Conservation (phyloP, 495 filamentous ascomycete species). For the Neurospora africana region DNA sequence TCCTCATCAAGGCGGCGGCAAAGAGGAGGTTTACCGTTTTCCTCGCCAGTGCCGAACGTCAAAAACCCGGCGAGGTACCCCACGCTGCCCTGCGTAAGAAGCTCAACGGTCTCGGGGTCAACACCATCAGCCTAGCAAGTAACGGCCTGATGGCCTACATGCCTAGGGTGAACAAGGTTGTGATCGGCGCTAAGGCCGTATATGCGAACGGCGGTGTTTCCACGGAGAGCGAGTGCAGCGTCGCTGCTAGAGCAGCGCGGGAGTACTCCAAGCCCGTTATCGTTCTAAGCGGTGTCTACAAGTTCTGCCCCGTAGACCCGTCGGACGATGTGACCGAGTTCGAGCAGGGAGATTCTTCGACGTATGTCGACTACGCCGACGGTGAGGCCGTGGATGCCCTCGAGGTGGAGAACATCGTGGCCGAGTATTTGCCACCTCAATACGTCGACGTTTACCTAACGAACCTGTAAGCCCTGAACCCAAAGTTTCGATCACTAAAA, state of each 20-base stretch:
- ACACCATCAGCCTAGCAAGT: conserved; percentile 71
- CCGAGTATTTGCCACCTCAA: conserved; percentile 73
- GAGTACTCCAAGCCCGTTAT: conserved; percentile 72
- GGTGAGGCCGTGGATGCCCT: conserved; percentile 64
- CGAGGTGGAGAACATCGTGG: conserved; percentile 69
- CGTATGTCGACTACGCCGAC: conserved; percentile 62
- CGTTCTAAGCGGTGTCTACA: conserved; percentile 76
- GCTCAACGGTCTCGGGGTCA: conserved; percentile 64
- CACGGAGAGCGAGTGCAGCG: conserved; percentile 64
- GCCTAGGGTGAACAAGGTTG: conserved; percentile 88
- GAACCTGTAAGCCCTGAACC: conserved; percentile 59
- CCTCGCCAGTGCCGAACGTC: conserved; percentile 44
- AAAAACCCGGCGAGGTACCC: conserved; percentile 20
- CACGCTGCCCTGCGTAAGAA: conserved; percentile 57
- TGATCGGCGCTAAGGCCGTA: conserved; percentile 74
- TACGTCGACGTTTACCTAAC: conserved; percentile 84
- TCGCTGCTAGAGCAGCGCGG: conserved; percentile 73
- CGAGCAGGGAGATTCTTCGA: conserved; percentile 70
- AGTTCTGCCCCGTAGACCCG: conserved; percentile 79
- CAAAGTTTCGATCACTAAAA: neutral
- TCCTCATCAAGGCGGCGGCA: conserved; percentile 69
- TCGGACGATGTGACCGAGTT: conserved; percentile 67
- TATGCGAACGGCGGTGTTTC: conserved; percentile 77
- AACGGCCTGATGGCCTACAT: conserved; percentile 83
- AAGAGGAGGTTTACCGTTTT: conserved; percentile 86